phyloP scores from a whole-genome alignment of 108 stramenopile species.

The Cyclotella baltica region DNA sequence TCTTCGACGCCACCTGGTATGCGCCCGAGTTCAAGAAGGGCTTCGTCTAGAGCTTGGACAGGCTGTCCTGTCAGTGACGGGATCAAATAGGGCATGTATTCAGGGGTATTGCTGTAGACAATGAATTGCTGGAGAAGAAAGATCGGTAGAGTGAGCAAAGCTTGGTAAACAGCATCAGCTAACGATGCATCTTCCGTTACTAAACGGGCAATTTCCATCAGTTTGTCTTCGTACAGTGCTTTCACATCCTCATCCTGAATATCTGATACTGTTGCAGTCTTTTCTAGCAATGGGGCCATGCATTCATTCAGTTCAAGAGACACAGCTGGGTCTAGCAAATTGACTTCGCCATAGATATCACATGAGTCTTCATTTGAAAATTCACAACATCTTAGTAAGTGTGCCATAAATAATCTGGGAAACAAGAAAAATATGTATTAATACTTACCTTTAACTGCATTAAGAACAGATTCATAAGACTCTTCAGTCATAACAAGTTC shows the following conservation, averaged over 20 bases:
- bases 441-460: background rate
- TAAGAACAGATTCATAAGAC: slow-evolving; percentile 6
- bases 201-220: slow-evolving; percentile 10
- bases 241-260: slow-evolving; percentile 32
- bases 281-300: background rate
- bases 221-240: background rate
- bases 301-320: slow-evolving; percentile 2
- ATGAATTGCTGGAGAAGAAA: background rate
- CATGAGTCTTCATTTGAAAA: slow-evolving; percentile 22
- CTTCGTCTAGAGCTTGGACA: background rate
- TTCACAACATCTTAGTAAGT: background rate
- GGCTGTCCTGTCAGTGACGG: background rate
- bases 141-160: slow-evolving; percentile 1
- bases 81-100: slow-evolving; percentile 12
- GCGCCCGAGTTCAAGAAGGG: slow-evolving; percentile 12
- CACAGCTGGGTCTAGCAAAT: slow-evolving; percentile 6
- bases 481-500: slow-evolving; percentile 7
- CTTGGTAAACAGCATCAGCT: slow-evolving; percentile 7
- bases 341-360: slow-evolving; percentile 23
- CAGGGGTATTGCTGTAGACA: slow-evolving; percentile 7
- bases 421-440: no score
- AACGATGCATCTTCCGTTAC: background rate
- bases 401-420: background rate
- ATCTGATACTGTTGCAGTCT: slow-evolving; percentile 25
- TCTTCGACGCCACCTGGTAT: slow-evolving; percentile 17